Conservation (phyloP, 2,329 filamentous ascomycete genomes). For the Proliferodiscus dingleyae region DNA sequence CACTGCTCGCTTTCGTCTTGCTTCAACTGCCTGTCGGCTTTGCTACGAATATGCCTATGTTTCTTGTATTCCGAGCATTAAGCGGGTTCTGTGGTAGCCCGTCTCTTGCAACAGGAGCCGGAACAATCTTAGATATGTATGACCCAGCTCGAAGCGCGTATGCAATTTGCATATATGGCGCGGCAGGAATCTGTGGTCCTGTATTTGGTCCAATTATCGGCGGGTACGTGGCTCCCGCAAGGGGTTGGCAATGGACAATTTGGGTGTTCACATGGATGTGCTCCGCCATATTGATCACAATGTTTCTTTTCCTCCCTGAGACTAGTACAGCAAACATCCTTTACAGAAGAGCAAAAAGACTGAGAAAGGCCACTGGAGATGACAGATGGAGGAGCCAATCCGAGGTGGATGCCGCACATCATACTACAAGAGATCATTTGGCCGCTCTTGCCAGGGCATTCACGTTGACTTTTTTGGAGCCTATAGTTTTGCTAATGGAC, state of each 20-base stretch:
- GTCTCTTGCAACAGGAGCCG: conserved; percentile 53
- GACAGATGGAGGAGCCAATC: conserved; percentile 50
- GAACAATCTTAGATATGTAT: conserved; percentile 42
- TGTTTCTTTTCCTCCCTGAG: conserved; percentile 59
- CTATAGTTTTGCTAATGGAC: conserved; percentile 54
- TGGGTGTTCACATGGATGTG: too few species aligned
- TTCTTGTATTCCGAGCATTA: conserved; percentile 58
- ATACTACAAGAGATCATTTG: conserved; percentile 38
- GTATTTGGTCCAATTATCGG: too few species aligned
- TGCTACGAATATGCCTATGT: conserved; percentile 53
- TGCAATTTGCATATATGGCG: not conserved
- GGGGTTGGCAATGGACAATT: too few species aligned
- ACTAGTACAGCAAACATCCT: conserved; percentile 54
- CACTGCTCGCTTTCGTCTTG: conserved; percentile 63
- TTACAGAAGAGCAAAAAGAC: conserved; percentile 49
- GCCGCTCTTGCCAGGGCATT: conserved; percentile 55
- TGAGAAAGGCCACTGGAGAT: conserved; percentile 53
- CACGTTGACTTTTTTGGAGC: conserved; percentile 53
- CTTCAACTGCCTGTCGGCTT: conserved; percentile 58
- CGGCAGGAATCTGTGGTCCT: not conserved
- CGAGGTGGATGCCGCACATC: conserved; percentile 52
- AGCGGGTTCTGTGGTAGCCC: conserved; percentile 60
- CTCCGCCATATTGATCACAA: conserved; percentile 38
- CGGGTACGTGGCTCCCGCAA: too few species aligned
- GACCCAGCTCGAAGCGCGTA: not conserved